Evolutionary conservation across 2,329 filamentous ascomycete genomes (phyloP), one percentile per base, ranked within the genome.

Genomic region (Penicillium sp.): DNA sequence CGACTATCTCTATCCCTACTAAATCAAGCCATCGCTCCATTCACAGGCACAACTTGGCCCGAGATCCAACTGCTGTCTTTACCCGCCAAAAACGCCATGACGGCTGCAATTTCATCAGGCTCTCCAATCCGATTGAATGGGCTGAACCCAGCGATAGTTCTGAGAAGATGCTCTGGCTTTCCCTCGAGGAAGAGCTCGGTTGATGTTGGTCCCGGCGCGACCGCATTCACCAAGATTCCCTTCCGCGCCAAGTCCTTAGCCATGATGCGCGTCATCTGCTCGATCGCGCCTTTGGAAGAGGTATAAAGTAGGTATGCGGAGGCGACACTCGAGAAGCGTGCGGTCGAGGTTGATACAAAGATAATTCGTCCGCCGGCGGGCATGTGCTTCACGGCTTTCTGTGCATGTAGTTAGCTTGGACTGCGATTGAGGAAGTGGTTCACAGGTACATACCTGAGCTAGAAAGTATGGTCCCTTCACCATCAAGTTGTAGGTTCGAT

Each of bases 381-480:
- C 75, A 87, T 84, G 64, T 85, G 78, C 6, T 79, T 80, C 2
- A 78, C 73, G 3, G 81, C 79, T 74, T 83, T 82, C 77, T 85
- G 64, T 0, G 47, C 16, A 24, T 5, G 22, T 41, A 7, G 16
- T 58, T 47, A 59, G 40, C 36, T 19, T 50, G 18, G 16, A 4
- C 19, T 22, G 33, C 19, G 16, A 10, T n/a, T 14, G 35, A n/a
- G 1, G 11, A n/a, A 37, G 24, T 19, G 6, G 11, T 3, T 24
- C 19, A 2, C 22, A 3, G 5, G 22, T n/a, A 55, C 59, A 22
- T 52, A 66, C 66, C 56, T 68, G 67, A 6, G 69, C 77, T 3
- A 87, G 71, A 60, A 87, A 86, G 51, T 81, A 80, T 0, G 82
- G 81, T 0, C 84, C 84, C 68, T 85, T 86, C 56, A 86, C 83